Evolutionary conservation across 2,329 filamentous ascomycete genomes (phyloP), one percentile per base, ranked within the genome.

Genomic region (Drechslerella dactyloides): DNA sequence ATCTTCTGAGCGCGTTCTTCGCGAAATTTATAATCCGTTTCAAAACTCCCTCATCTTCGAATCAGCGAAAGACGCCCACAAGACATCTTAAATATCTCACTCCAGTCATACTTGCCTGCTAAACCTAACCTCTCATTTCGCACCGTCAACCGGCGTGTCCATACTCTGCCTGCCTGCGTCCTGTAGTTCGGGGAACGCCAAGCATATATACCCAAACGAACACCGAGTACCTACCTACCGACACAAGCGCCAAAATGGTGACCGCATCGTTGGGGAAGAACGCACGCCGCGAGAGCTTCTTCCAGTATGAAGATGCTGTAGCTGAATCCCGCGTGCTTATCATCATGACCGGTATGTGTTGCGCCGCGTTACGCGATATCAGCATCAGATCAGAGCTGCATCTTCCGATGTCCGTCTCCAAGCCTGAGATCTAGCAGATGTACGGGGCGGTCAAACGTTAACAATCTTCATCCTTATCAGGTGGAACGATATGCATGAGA

Each of bases 401-500:
- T n/a, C n/a, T n/a, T n/a, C n/a, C n/a, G n/a, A n/a, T n/a, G n/a
- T n/a, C n/a, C n/a, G n/a, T n/a, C n/a, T n/a, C n/a, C n/a, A n/a
- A n/a, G n/a, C n/a, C n/a, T n/a, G n/a, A n/a, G n/a, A n/a, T n/a
- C n/a, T n/a, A n/a, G n/a, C n/a, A 7, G 6, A 19, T 10, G 37
- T 17, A 56, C 15, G 37, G 53, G 19, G 35, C 24, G 40, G 30
- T 35, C 24, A 19, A 10, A 21, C 11, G 52, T 15, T 52, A 54
- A 61, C 55, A 37, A 37, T 37, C 23, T n/a, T 24, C 27, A 21
- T 24, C 56, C 27, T 33, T 37, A 51, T 46, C 70, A 82, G 83
- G 85, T 70, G 90, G 89, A 50, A 92, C 89, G 5, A 96, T 96
- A 77, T 96, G 91, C 81, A 96, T 97, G 93, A 87, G 89, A 78